These are phyloP conservation scores for Ophiostoma fasciatum DNA, from an alignment of 2,329 filamentous ascomycete species.

Conservation along the genomic window DNA sequence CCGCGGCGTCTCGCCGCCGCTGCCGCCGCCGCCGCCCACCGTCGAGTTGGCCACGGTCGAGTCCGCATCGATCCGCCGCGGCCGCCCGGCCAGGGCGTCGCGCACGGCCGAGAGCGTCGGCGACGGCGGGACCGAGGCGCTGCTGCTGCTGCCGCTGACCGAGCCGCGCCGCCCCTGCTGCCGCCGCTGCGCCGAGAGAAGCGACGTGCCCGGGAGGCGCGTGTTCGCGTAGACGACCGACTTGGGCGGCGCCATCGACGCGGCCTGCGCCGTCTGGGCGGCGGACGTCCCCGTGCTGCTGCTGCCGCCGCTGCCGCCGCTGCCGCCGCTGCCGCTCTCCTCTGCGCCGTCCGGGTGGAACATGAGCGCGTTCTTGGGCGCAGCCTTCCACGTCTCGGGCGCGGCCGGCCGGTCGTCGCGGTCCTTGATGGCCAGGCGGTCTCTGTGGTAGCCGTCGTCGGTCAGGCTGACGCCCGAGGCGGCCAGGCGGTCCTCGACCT, in stretches of 20 bases:
- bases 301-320: conserved; percentile 46
- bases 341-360: conserved; percentile 57
- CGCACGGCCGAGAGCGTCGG: conserved; percentile 74
- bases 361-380: conserved; percentile 75
- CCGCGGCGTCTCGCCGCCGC: conserved; percentile 59
- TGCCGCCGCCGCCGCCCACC: conserved; percentile 23
- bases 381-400: conserved; percentile 59
- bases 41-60: conserved; percentile 22
- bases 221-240: conserved; percentile 73
- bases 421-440: conserved; percentile 50
- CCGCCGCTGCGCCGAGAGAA: conserved; percentile 6
- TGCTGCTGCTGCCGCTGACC: conserved; percentile 14
- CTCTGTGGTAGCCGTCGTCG: conserved; percentile 42
- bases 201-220: conserved; percentile 43
- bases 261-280: conserved; percentile 51
- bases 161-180: not conserved
- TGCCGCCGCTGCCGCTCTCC: no score
- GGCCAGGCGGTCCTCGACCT: conserved; percentile 39
- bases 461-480: conserved; percentile 26
- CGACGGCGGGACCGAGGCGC: conserved; percentile 46
- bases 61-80: conserved; percentile 47
- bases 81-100: conserved; percentile 66
- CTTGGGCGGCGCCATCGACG: conserved; percentile 62
- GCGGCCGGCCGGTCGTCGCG: conserved; percentile 53
- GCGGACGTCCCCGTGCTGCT: conserved; percentile 49